These are phyloP conservation scores for Fomitopsis palustris DNA, from an alignment of 1,284 basidiomycete species.

Conservation along the genomic window DNA sequence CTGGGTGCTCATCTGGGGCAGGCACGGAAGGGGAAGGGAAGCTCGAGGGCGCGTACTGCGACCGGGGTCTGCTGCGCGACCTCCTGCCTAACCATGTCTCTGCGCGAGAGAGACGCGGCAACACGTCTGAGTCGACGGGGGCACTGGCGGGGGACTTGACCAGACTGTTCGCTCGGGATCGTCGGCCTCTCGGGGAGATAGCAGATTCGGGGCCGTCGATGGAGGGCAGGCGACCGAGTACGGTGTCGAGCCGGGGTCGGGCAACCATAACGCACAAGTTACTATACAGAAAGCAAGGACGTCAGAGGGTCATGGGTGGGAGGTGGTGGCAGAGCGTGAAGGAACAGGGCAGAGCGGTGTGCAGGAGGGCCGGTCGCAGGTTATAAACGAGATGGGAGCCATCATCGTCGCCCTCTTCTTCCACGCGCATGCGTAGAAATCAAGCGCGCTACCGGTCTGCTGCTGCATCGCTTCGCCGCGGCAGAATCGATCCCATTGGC, in stretches of 20 bases:
- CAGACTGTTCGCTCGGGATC: not conserved
- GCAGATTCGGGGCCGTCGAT: not conserved
- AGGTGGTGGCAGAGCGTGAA: not conserved
- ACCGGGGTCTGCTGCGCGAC: constrained; percentile 1
- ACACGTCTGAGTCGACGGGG: not conserved
- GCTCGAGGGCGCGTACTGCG: constrained; percentile 9
- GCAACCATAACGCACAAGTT: not conserved
- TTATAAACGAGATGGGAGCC: not conserved
- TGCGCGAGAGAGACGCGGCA: not conserved
- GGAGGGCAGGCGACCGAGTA: not conserved
- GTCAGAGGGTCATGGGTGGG: not conserved
- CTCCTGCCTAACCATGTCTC: not conserved
- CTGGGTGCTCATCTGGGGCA: constrained; percentile 5
- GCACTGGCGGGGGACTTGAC: not conserved
- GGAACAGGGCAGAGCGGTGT: not conserved
- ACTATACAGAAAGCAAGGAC: not conserved
- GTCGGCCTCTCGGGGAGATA: not conserved
- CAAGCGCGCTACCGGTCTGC: not conserved
- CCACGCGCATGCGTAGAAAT: not conserved
- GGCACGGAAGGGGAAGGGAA: constrained; percentile 3
- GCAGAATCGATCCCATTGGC: not conserved
- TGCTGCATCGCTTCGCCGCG: not conserved
- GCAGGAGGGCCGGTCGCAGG: not conserved
- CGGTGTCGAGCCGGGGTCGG: not conserved
- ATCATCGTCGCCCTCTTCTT: not conserved